These are phyloP conservation scores for Crithidia acanthocephali DNA, from an alignment of 208 protist species.

Conservation along the genomic window DNA sequence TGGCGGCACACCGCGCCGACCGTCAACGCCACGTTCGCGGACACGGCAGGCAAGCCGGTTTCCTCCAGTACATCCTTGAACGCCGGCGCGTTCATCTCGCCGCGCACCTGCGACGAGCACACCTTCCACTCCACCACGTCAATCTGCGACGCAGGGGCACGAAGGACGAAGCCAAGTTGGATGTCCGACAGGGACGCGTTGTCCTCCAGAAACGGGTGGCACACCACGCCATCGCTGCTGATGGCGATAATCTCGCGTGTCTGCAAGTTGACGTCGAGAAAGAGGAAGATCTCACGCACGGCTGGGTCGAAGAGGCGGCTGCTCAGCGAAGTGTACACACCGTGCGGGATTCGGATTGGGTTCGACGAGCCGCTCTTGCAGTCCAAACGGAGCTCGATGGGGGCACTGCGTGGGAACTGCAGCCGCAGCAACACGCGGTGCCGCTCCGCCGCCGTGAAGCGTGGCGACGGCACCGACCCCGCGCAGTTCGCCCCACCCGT, in stretches of 20 bases:
- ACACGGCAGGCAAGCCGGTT: conserved; percentile 14
- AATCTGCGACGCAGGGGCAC: conserved; percentile 42
- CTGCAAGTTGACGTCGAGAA: conserved; percentile 47
- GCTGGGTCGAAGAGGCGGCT: conserved; percentile 31
- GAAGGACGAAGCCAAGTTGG: conserved; percentile 52
- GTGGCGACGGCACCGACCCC: conserved; percentile 34
- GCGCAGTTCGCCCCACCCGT: conserved; percentile 24
- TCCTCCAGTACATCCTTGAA: conserved; percentile 24
- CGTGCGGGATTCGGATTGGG: conserved; percentile 30
- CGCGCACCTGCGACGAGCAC: conserved; percentile 24
- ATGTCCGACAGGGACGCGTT: conserved; percentile 28
- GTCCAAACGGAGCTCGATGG: conserved; percentile 53
- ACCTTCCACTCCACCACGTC: conserved; percentile 51
- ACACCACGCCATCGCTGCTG: conserved; percentile 49
- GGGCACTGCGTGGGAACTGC: conserved; percentile 34
- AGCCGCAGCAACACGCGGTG: conserved; percentile 66
- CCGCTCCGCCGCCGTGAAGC: conserved; percentile 42
- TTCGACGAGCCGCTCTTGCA: conserved; percentile 31
- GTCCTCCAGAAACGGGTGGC: conserved; percentile 42
- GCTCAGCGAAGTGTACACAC: conserved; percentile 27
- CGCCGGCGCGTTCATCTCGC: conserved; percentile 30
- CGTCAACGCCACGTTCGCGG: conserved; percentile 38
- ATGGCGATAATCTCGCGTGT: conserved; percentile 42
- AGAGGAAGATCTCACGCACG: conserved; percentile 40
- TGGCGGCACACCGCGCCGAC: conserved; percentile 39